A percentile compares a stretch with the other conserved stretches of the same genome.
Evolutionary conservation across 306 rosid species (phyloP).

Genomic region (Corylus americana): DNA sequence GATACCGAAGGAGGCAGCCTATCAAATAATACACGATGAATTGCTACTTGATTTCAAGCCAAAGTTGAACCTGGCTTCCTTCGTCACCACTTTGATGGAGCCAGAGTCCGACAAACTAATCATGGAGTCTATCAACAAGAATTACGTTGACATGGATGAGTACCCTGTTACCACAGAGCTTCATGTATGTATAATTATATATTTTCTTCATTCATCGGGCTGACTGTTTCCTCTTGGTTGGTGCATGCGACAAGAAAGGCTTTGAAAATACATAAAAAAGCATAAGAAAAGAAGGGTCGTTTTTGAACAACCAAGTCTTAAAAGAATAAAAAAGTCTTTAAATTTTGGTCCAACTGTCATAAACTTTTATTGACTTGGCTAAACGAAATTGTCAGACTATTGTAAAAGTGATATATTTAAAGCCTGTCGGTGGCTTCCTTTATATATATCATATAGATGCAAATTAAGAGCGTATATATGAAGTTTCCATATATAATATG

Average conservation of each 20-base stretch:
- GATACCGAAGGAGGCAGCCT: constrained; percentile 59
- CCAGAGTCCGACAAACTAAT: constrained; percentile 70
- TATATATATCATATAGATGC: too few species aligned
- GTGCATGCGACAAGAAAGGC: too few species aligned
- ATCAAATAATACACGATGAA: constrained; percentile 63
- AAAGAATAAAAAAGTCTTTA: not conserved
- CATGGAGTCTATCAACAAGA: constrained; percentile 77
- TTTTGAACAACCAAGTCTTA: too few species aligned
- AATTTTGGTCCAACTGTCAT: not conserved
- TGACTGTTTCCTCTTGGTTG: too few species aligned
- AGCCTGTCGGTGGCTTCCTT: too few species aligned
- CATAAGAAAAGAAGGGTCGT: too few species aligned
- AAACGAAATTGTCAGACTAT: not conserved
- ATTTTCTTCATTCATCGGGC: not conserved
- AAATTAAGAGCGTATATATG: too few species aligned
- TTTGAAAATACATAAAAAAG: too few species aligned
- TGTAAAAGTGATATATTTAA: too few species aligned
- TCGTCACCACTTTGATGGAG: constrained; percentile 86
- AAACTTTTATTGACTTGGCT: not conserved
- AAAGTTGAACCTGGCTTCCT: constrained; percentile 72
- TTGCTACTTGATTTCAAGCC: constrained; percentile 62
- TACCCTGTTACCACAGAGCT: constrained; percentile 82
- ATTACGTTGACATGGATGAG: constrained; percentile 75
- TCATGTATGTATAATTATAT: constrained; percentile 33
- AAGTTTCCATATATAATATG: too few species aligned